phyloP scores from a whole-genome alignment of 106 monocot genomes.

The Apostasia ramifera region DNA sequence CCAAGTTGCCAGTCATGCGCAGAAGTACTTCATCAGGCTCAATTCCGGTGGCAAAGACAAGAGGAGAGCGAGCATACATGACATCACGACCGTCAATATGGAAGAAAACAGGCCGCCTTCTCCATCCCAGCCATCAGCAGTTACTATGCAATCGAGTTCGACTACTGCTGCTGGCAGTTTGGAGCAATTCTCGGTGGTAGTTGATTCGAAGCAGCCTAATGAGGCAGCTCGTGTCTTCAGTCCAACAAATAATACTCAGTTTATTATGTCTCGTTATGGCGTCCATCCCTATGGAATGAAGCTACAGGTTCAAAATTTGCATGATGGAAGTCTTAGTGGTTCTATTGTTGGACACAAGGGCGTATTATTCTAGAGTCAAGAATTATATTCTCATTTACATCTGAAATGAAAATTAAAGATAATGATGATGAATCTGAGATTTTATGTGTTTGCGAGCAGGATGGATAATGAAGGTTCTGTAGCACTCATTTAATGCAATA shows the following conservation, averaged over 20 bases:
- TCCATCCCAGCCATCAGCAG: slow-evolving; percentile 24
- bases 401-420: background rate
- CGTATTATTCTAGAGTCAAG: slow-evolving; percentile 7
- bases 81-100: slow-evolving; percentile 64
- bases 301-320: slow-evolving; percentile 9
- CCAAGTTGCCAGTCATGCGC: slow-evolving; percentile 87
- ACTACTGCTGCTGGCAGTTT: slow-evolving; percentile 1
- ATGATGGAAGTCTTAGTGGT: slow-evolving; percentile 4
- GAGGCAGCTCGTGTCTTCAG: slow-evolving; percentile 11
- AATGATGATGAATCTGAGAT: background rate
- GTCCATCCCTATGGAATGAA: slow-evolving; percentile 17
- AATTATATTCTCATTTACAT: background rate
- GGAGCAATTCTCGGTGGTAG: slow-evolving; percentile 14
- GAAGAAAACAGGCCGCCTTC: slow-evolving; percentile 24
- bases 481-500: background rate
- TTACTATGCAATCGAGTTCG: slow-evolving; percentile 14
- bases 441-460: background rate
- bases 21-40: slow-evolving; percentile 81
- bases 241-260: slow-evolving; percentile 7
- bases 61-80: slow-evolving; percentile 91
- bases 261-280: slow-evolving; percentile 18
- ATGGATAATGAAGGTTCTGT: background rate
- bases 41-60: slow-evolving; percentile 84
- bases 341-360: slow-evolving; percentile 7
- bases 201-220: slow-evolving; percentile 18